phyloP scores from a whole-genome alignment of 345 rosid species.

The Isatis tinctoria region DNA sequence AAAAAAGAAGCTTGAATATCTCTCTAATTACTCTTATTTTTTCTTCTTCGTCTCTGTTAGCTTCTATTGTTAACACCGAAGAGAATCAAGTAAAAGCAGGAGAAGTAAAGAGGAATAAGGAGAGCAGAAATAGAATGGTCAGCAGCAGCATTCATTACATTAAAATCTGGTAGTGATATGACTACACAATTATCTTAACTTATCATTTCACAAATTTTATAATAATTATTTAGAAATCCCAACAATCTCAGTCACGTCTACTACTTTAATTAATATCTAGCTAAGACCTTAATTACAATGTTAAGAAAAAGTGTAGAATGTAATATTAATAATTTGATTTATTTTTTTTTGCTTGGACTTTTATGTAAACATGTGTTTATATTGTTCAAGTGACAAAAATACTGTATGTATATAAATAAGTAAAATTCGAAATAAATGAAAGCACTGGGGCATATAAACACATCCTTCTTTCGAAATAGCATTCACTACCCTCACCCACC shows the following conservation, averaged over 20 bases:
- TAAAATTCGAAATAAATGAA: background rate
- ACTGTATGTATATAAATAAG: background rate
- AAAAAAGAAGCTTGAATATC: background rate
- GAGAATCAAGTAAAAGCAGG: conserved; percentile 2
- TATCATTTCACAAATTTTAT: no score
- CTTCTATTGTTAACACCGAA: background rate
- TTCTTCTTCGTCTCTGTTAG: background rate
- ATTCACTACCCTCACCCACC: conserved; percentile 14
- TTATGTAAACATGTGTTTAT: no score
- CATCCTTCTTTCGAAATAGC: background rate
- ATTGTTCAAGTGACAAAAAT: background rate
- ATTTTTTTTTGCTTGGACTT: background rate
- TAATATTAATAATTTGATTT: background rate
- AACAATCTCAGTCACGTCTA: background rate
- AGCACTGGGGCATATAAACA: conserved; percentile 13
- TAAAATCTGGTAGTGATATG: conserved; percentile 16
- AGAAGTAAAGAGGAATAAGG: background rate
- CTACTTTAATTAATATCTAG: background rate
- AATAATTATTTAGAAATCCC: no score
- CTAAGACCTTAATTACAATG: background rate
- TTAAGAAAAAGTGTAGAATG: background rate
- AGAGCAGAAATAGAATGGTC: conserved; percentile 3
- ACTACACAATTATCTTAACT: conserved; percentile 23
- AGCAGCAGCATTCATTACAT: conserved; percentile 26
- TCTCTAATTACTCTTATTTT: background rate